Percentiles rank a stretch among this genome's conserved stretches.
phyloP scores from a whole-genome alignment of 331 rosid species.

The Malus hybrid region DNA sequence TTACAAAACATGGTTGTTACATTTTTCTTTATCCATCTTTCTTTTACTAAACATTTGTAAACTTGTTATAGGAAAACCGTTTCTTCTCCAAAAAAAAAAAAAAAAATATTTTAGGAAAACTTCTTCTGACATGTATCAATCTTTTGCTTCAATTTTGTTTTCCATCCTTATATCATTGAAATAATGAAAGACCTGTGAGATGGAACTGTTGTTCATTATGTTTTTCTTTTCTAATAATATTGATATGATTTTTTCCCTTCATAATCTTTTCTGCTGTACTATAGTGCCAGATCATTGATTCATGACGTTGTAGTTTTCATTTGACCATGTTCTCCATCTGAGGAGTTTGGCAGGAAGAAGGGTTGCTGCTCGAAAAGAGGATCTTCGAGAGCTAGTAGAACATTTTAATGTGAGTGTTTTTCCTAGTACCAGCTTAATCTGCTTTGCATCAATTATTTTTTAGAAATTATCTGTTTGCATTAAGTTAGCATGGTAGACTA shows the following conservation, averaged over 20 bases:
- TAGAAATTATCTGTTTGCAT: not conserved
- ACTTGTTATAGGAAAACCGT: not conserved
- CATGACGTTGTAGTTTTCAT: conserved; percentile 13
- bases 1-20: not conserved
- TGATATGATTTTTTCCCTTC: not conserved
- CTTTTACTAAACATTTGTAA: not conserved
- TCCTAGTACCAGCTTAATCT: not conserved
- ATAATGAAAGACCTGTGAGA: not conserved
- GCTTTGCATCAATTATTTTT: not conserved
- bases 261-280: not conserved
- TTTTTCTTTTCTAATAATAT: not conserved
- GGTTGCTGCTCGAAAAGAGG: conserved; percentile 54
- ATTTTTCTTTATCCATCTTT: not conserved
- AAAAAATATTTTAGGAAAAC: not conserved
- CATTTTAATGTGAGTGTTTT: conserved; percentile 76
- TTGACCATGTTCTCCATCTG: conserved; percentile 19
- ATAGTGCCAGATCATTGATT: not conserved
- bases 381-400: conserved; percentile 76
- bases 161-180: not conserved
- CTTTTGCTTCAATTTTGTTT: not conserved
- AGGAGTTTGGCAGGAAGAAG: conserved; percentile 62
- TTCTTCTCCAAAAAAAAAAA: not conserved
- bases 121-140: not conserved
- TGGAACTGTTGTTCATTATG: not conserved
- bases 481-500: not conserved